These are phyloP conservation scores for Pseudogymnoascus destructans DNA, from an alignment of 2,329 filamentous ascomycete species.

Conservation along the genomic window DNA sequence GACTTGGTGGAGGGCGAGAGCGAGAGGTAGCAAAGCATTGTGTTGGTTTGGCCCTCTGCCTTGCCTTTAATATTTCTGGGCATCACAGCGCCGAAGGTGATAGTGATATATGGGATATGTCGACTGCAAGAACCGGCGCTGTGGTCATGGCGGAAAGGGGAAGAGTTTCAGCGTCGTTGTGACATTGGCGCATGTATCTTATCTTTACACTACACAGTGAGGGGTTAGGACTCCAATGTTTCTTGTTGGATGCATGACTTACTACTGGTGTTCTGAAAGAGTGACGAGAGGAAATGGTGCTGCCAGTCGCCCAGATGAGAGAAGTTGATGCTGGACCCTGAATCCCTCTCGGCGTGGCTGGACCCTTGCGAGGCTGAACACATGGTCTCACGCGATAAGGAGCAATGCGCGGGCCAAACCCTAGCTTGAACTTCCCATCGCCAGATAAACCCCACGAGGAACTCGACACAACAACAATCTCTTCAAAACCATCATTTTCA, in stretches of 20 bases:
- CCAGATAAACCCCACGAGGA: not conserved
- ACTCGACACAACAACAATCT: not conserved
- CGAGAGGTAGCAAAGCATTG: not conserved
- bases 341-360: not conserved
- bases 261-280: not conserved
- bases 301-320: not conserved
- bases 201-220: not conserved
- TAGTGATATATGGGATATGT: not conserved
- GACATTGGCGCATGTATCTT: not conserved
- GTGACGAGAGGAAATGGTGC: not conserved
- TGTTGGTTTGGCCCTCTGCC: not conserved
- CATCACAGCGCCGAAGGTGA: not conserved
- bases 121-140: not conserved
- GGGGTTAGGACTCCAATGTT: not conserved
- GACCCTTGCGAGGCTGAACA: not conserved
- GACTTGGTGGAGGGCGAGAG: not conserved
- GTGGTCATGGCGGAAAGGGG: not conserved
- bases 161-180: not conserved
- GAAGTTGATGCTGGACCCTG: not conserved
- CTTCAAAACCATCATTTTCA: not conserved
- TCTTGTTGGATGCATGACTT: not conserved
- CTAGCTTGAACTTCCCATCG: not conserved
- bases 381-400: not conserved
- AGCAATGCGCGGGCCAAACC: not conserved
- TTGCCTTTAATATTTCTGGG: not conserved